phyloP scores from a whole-genome alignment of 495 filamentous ascomycete genomes.

The Aspergillus diversus region DNA sequence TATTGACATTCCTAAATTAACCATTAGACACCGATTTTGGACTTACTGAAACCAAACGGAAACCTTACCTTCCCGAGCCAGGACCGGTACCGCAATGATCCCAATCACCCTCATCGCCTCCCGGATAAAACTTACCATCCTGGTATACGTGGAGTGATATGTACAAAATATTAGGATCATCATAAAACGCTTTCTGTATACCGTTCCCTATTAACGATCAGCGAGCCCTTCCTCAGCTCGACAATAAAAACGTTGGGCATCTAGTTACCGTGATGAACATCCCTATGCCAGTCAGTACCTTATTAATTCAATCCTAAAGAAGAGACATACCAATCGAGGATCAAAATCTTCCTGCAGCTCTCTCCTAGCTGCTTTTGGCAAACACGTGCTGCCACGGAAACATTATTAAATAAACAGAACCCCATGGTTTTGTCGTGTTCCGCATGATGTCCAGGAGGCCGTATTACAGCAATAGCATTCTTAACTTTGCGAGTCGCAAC shows the following conservation, averaged over 20 bases:
- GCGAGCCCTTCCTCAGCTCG: constrained; percentile 3
- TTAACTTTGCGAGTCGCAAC: constrained; percentile 80
- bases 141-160: constrained; percentile 93
- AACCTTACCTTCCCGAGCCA: constrained; percentile 68
- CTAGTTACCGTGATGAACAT: constrained; percentile 63
- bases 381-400: constrained; percentile 82
- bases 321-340: constrained; percentile 88
- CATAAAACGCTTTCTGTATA: constrained; percentile 94
- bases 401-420: constrained; percentile 98
- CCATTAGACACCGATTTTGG: constrained; percentile 19
- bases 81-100: constrained; percentile 73
- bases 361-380: constrained; percentile 78
- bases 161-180: constrained; percentile 93
- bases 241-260: not conserved
- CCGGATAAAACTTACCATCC: constrained; percentile 84
- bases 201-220: constrained; percentile 72
- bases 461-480: constrained; percentile 92
- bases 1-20: constrained; percentile 78
- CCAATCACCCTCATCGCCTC: constrained; percentile 71
- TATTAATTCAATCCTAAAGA: not conserved
- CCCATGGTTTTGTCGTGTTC: constrained; percentile 83
- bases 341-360: constrained; percentile 80
- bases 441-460: constrained; percentile 94
- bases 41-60: not conserved
- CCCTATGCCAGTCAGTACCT: constrained; percentile 48